phyloP scores from a whole-genome alignment of 1,284 basidiomycete species.

The Neotropicomus parvogracilis region DNA sequence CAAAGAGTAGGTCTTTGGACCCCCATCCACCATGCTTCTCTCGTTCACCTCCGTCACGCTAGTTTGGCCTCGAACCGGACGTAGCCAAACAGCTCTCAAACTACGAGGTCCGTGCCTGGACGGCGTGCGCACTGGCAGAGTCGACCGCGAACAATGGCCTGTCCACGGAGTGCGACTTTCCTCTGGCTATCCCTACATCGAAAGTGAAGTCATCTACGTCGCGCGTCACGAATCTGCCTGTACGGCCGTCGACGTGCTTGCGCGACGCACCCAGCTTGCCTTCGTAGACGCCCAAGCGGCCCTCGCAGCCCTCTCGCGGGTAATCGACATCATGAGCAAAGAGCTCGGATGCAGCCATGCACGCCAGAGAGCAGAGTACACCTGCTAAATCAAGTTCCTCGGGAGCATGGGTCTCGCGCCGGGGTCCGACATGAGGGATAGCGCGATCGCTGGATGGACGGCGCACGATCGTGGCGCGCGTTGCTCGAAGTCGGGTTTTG shows the following conservation, averaged over 20 bases:
- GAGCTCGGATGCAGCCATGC: constrained; percentile 76
- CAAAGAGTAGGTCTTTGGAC: constrained; percentile 60
- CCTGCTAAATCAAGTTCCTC: constrained; percentile 62
- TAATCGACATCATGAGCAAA: constrained; percentile 89
- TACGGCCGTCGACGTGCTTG: constrained; percentile 89
- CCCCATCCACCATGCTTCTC: neutral
- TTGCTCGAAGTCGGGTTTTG: constrained; percentile 32
- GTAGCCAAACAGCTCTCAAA: constrained; percentile 91
- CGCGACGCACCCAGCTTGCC: constrained; percentile 85
- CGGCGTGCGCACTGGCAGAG: constrained; percentile 79
- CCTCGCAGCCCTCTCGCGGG: constrained; percentile 78
- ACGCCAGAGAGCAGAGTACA: constrained; percentile 60
- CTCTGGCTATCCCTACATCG: constrained; percentile 83
- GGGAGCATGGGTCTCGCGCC: constrained; percentile 72
- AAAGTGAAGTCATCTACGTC: constrained; percentile 92
- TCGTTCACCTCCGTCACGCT: constrained; percentile 2
- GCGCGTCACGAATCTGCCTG: constrained; percentile 88
- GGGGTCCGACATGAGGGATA: constrained; percentile 22
- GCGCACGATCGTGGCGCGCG: constrained; percentile 1
- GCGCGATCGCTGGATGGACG: neutral
- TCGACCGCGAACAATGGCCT: constrained; percentile 80
- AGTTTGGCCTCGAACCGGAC: constrained; percentile 88
- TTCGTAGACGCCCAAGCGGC: constrained; percentile 93
- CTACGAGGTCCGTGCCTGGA: constrained; percentile 97
- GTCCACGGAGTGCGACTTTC: constrained; percentile 79